These are phyloP conservation scores for Zoysia matrella DNA, from an alignment of 202 grass and related monocot genomes.

Conservation along the genomic window DNA sequence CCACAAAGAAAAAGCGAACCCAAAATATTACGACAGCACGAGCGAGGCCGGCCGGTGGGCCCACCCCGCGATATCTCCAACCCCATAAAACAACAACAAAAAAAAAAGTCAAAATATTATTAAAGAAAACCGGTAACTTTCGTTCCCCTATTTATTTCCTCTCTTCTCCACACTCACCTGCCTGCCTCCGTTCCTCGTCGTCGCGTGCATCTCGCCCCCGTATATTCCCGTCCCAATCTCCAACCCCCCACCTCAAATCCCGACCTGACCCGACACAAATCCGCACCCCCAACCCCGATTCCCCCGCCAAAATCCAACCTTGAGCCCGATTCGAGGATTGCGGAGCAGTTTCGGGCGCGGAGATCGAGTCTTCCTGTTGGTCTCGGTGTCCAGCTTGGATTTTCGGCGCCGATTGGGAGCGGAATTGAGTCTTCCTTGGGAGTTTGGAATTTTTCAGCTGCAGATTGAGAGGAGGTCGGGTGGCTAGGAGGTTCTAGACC, in stretches of 20 bases:
- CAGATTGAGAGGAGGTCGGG: background rate
- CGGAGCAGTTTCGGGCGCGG: background rate
- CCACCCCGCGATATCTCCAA: background rate
- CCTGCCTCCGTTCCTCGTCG: too few relatives aligned
- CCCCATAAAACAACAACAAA: slow-evolving; percentile 1
- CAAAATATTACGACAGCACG: background rate
- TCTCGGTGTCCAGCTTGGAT: slow-evolving; percentile 18
- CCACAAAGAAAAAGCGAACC: background rate
- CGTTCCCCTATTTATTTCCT: too few relatives aligned
- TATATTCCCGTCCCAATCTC: too few relatives aligned
- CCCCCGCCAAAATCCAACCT: slow-evolving; percentile 39
- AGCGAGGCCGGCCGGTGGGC: slow-evolving; percentile 15
- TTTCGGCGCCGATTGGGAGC: slow-evolving; percentile 3
- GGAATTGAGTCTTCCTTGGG: background rate
- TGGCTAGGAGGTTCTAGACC: background rate
- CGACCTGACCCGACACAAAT: slow-evolving; percentile 42
- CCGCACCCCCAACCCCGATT: slow-evolving; percentile 10
- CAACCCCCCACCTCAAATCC: slow-evolving; percentile 20
- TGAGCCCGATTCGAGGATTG: slow-evolving; percentile 9
- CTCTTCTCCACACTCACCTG: too few relatives aligned
- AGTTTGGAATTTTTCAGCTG: background rate
- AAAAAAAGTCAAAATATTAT: background rate
- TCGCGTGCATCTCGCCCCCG: too few relatives aligned
- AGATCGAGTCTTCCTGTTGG: slow-evolving; percentile 3
- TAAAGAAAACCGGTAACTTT: too few relatives aligned